phyloP scores from a whole-genome alignment of 345 rosid genomes.

The Litchi chinensis region DNA sequence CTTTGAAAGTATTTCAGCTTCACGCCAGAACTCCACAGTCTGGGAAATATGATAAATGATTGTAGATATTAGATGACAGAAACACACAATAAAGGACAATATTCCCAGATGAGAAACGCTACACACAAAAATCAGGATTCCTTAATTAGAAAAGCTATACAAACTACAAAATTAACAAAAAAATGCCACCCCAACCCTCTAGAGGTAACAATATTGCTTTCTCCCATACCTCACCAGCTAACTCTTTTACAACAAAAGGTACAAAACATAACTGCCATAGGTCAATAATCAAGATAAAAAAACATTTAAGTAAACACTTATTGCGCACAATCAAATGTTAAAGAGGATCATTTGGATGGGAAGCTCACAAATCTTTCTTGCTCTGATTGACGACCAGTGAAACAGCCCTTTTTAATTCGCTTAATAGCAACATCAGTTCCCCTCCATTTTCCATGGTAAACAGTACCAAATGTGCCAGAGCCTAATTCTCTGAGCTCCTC shows the following conservation, averaged over 20 bases:
- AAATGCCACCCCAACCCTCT: no score
- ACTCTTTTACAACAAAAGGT: not conserved
- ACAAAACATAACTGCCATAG: not conserved
- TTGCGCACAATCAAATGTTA: not conserved
- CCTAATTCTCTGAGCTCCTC: slow-evolving; percentile 95
- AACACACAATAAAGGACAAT: slow-evolving; percentile 14
- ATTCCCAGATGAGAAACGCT: not conserved
- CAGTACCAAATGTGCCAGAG: slow-evolving; percentile 97
- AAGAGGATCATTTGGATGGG: not conserved
- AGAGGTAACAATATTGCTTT: not conserved
- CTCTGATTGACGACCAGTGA: slow-evolving; percentile 90
- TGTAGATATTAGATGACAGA: not conserved
- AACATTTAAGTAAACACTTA: not conserved
- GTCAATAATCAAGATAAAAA: not conserved
- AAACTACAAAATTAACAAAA: not conserved
- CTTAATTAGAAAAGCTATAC: not conserved
- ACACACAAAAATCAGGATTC: slow-evolving; percentile 7
- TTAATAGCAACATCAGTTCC: slow-evolving; percentile 98
- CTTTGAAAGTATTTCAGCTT: slow-evolving; percentile 97
- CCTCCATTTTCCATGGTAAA: slow-evolving; percentile 99
- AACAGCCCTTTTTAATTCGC: slow-evolving; percentile 91
- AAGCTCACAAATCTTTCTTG: slow-evolving; percentile 88
- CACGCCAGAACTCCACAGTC: slow-evolving; percentile 97
- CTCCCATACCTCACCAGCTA: not conserved
- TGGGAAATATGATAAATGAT: slow-evolving; percentile 23